Percentiles rank a stretch among this genome's conserved stretches.
Evolutionary conservation across 345 rosid genomes (phyloP).

Genomic region (Salix caprea): DNA sequence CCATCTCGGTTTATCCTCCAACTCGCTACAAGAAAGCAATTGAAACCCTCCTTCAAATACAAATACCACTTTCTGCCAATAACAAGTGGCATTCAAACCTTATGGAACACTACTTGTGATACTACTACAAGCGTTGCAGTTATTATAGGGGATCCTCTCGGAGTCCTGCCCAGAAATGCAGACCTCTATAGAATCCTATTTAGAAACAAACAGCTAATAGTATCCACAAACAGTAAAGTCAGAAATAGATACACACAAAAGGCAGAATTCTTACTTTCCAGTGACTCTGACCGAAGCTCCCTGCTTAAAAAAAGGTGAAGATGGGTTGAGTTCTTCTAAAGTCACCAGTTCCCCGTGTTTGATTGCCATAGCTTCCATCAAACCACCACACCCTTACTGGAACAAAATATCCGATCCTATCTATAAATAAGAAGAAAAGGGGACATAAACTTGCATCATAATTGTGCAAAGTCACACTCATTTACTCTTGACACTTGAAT

Average conservation of each 20-base stretch:
- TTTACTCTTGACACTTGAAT: too few relatives aligned
- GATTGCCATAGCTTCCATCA: conserved; percentile 38
- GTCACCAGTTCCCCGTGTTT: conserved; percentile 47
- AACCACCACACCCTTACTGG: not conserved
- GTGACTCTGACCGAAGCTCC: conserved; percentile 64
- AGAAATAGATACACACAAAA: not conserved
- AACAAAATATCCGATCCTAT: not conserved
- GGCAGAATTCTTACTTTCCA: conserved; percentile 46
- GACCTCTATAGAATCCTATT: not conserved
- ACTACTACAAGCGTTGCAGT: not conserved
- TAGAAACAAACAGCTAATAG: not conserved
- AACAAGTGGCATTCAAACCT: not conserved
- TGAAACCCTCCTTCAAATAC: not conserved
- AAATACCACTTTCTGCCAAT: not conserved
- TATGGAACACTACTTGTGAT: not conserved
- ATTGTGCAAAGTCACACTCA: too few relatives aligned
- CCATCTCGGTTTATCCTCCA: not conserved
- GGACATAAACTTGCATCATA: too few relatives aligned
- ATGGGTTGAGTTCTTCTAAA: conserved; percentile 49
- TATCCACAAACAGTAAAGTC: not conserved
- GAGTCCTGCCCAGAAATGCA: not conserved
- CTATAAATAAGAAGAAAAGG: not conserved
- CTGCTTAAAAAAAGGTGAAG: conserved; percentile 51
- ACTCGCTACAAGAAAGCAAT: not conserved
- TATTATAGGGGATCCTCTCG: not conserved